Evolutionary conservation across 371 early-diverging fungal species (phyloP).

Genomic region (Mucor circinelloides): DNA sequence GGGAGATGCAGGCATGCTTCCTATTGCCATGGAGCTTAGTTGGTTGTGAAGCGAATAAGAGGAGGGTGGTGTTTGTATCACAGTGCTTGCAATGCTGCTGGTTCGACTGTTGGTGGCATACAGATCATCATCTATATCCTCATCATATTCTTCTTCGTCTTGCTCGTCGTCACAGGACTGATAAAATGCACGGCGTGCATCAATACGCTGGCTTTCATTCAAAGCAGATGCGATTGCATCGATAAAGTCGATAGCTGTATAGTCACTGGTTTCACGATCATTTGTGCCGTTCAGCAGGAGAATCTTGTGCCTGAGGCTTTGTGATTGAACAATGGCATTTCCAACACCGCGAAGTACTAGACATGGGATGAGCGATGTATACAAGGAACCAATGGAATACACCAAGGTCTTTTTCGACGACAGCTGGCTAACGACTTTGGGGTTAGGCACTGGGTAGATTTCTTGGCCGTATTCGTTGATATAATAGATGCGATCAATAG

Average conservation of each 20-base stretch:
- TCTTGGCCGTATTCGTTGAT: constrained; percentile 72
- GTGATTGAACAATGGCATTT: constrained; percentile 60
- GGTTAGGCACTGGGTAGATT: constrained; percentile 69
- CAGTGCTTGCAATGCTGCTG: constrained; percentile 9
- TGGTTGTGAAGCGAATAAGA: constrained; percentile 10
- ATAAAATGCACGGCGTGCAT: constrained; percentile 48
- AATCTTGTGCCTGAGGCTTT: constrained; percentile 61
- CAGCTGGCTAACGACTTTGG: constrained; percentile 60
- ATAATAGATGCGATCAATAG: constrained; percentile 69
- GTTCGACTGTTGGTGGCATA: constrained; percentile 6
- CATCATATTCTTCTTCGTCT: constrained; percentile 13
- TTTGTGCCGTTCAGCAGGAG: constrained; percentile 71
- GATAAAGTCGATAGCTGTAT: constrained; percentile 74
- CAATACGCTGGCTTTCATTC: constrained; percentile 56
- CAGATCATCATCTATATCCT: constrained; percentile 8
- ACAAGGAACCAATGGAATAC: constrained; percentile 75
- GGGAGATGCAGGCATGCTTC: constrained; percentile 27
- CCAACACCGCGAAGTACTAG: constrained; percentile 70
- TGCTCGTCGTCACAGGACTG: constrained; percentile 29
- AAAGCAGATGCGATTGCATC: constrained; percentile 66
- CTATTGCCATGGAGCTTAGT: constrained; percentile 7
- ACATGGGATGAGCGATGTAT: constrained; percentile 74
- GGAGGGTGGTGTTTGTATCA: constrained; percentile 14
- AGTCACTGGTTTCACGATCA: constrained; percentile 72
- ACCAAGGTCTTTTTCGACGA: constrained; percentile 57